phyloP scores from a whole-genome alignment of 139 green algal species.

The Picochlorum sp. region DNA sequence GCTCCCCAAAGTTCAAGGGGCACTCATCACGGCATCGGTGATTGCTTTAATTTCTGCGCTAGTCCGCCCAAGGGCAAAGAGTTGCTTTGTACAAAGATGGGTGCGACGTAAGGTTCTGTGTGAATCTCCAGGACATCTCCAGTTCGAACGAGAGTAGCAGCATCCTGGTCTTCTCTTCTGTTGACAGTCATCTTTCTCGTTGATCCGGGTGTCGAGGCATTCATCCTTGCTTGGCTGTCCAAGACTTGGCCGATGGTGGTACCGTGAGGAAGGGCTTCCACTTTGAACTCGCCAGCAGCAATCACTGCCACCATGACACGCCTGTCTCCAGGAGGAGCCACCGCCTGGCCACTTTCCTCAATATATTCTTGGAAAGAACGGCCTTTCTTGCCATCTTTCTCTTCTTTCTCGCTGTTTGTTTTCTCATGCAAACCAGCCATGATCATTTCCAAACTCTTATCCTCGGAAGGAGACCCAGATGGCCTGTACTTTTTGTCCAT shows the following conservation, averaged over 20 bases:
- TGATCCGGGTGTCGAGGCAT: background rate
- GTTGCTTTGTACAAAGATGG: background rate
- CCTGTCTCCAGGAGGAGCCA: background rate
- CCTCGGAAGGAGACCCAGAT: conserved; percentile 29
- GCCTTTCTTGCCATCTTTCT: conserved; percentile 6
- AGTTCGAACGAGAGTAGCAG: background rate
- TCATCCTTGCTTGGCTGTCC: background rate
- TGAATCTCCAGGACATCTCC: conserved; percentile 28
- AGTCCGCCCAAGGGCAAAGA: background rate
- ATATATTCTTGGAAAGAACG: conserved; percentile 23
- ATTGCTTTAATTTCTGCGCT: no score
- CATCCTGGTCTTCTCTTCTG: conserved; percentile 9
- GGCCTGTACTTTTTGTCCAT: conserved; percentile 44
- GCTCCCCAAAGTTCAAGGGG: no score
- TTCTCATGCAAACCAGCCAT: background rate
- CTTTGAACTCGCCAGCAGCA: background rate
- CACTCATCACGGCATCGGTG: no score
- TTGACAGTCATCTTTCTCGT: conserved; percentile 19
- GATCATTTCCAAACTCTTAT: conserved; percentile 20
- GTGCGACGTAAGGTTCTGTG: background rate
- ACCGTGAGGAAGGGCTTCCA: conserved; percentile 14
- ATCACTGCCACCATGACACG: background rate
- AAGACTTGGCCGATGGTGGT: conserved; percentile 7
- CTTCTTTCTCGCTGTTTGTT: background rate
- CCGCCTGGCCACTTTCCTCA: conserved; percentile 11